Conservation (phyloP, 805 yeast genomes). For the Sungouiozyma ichnusensis region DNA sequence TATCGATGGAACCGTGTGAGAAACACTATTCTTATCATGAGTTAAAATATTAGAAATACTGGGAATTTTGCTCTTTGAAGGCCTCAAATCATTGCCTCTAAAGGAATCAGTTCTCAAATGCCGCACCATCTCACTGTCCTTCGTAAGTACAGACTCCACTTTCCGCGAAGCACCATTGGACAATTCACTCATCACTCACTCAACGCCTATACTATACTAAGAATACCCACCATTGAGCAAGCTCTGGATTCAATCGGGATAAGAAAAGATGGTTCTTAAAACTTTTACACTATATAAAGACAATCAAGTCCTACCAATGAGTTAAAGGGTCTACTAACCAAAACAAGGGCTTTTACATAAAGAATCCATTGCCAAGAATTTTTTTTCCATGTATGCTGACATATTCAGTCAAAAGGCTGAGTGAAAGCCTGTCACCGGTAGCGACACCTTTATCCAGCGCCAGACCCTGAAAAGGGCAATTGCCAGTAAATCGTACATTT, state of each 20-base stretch:
- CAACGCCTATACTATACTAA: too few species aligned
- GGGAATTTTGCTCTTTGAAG: not conserved
- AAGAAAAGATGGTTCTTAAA: not conserved
- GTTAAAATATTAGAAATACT: not conserved
- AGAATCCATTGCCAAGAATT: too few species aligned
- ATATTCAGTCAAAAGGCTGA: too few species aligned
- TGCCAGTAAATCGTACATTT: not conserved
- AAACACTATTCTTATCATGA: not conserved
- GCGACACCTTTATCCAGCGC: not conserved
- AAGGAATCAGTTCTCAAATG: too few species aligned
- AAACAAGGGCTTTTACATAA: too few species aligned
- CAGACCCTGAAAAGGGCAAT: not conserved
- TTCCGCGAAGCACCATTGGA: not conserved
- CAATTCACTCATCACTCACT: not conserved
- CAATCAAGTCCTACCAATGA: not conserved
- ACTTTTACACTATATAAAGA: not conserved
- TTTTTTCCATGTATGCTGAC: too few species aligned
- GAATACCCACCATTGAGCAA: not conserved
- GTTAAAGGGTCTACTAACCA: too few species aligned
- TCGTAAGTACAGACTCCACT: too few species aligned
- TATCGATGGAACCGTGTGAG: not conserved
- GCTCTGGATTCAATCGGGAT: not conserved
- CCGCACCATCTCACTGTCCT: too few species aligned
- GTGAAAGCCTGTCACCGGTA: not conserved
- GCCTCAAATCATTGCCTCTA: too few species aligned